Percentiles rank a stretch among this genome's conserved stretches.
These are phyloP conservation scores for Cavenderia fasciculata DNA, from an alignment of 78 protist genomes.

Conservation along the genomic window DNA sequence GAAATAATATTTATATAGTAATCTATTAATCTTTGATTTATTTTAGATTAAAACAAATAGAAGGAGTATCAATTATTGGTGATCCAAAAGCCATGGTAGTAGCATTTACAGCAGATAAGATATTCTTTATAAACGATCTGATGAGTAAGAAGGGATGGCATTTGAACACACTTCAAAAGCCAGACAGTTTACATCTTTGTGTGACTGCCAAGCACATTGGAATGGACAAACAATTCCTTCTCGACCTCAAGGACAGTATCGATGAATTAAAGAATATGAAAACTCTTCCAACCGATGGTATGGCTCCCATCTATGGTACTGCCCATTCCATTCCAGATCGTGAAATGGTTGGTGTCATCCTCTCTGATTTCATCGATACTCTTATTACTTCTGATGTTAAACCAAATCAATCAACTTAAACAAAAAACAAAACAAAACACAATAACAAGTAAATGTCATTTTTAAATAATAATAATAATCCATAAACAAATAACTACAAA, in stretches of 20 bases:
- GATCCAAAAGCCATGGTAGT: slow-evolving; percentile 68
- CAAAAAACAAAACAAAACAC: no score
- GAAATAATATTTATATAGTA: background rate
- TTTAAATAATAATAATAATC: no score
- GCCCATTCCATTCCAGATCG: slow-evolving; percentile 76
- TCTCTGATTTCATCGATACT: slow-evolving; percentile 68
- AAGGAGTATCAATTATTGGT: slow-evolving; percentile 44
- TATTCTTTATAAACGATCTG: slow-evolving; percentile 69
- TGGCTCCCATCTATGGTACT: slow-evolving; percentile 77
- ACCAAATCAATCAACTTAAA: no score
- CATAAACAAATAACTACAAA: no score
- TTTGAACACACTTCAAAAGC: slow-evolving; percentile 73
- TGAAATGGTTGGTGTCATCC: slow-evolving; percentile 50
- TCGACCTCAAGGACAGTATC: slow-evolving; percentile 40
- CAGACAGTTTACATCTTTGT: slow-evolving; percentile 67
- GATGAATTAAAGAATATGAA: background rate
- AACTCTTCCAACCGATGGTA: slow-evolving; percentile 54
- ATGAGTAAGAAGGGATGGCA: slow-evolving; percentile 80
- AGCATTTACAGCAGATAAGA: slow-evolving; percentile 49
- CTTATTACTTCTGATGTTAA: no score
- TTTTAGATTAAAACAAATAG: background rate
- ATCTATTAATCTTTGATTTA: background rate
- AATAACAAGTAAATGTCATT: no score
- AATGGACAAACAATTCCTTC: slow-evolving; percentile 39
- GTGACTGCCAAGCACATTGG: slow-evolving; percentile 80